Base-by-base conservation (phyloP, 176 grass and related monocot species). In the Triticum dicoccoides region DNA sequence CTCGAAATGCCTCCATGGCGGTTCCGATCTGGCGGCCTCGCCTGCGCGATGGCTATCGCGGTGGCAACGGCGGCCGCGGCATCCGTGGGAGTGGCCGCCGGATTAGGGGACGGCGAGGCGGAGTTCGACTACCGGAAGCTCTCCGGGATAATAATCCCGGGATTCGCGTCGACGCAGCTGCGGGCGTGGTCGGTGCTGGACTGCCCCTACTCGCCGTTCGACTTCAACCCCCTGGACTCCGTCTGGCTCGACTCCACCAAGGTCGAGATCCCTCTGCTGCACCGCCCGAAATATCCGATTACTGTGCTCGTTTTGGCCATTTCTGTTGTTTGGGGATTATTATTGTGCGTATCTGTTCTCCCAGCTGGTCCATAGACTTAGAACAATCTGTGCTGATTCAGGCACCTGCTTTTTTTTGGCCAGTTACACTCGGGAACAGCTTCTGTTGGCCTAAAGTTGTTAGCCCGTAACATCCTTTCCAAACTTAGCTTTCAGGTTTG, bases 181-280 rank as follows among this genome's bases (percentile, higher is more conserved):
- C 88, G 96, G 73, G 96, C 96, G 69, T 98, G 96, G 96, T 95
- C 96, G n/a, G 93, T 98, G 56, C 93, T 95, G 21, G 93, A 98
- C 54, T 98, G 96, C 90, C 96, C 96, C 25, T 98, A 91, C 81
- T 95, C 96, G 20, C 93, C 96, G 3, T 95, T 98, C 88, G 93
- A 98, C 80, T 98, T 98, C 91, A 95, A 98, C 80, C 93, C 96
- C 9, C 93, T 95, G 41, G 96, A 98, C 83, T 88, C 91, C 83
- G 93, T 98, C 82, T 98, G 96, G 93, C 91, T 98, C 88, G 96
- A 98, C 87, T 86, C 93, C 23, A 90, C 86, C 82, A 93, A 92
- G 88, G 96, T 95, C 21, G 3, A 21, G 58, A 76, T 58, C 77
- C 44, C 7, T 6, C 7, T 3, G 8, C 45, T 17, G 9, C 3